Evolutionary conservation across 768 basidiomycete genomes (phyloP), one percentile per base, ranked within the genome.

Genomic region (Lactarius vividus): DNA sequence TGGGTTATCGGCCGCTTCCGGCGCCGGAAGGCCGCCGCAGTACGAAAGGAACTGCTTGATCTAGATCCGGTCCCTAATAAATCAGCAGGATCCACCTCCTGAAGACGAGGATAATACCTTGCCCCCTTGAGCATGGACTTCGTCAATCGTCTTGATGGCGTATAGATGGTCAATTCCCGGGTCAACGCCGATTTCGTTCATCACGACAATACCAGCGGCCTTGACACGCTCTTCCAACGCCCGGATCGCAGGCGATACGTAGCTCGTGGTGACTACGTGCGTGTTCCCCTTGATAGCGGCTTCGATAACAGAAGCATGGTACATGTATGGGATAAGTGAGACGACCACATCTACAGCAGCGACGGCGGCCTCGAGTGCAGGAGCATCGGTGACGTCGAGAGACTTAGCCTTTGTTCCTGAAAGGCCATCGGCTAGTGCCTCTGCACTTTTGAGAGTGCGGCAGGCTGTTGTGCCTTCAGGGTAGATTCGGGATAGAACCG

Each of bases 181-280:
- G 77, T 98, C 96, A 52, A 99, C 84, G 59, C 97, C 97, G 72
- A 99, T 92, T 80, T 99, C 97, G 78, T 99, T 99, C 84, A 98
- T 82, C 69, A 98, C 92, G 60, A 94, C 82, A 72, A 98, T 93
- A 6, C 95, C 96, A 1, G 96, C 95, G 63, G 87, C 84, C 79
- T 89, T 90, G 62, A 83, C 91, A 58, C 85, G 87, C 57, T 82
- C 84, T 68, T 98, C 89, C 42, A 98, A 85, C 67, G 85, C 95
- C 64, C 84, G 87, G 87, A 98, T 96, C 9, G 89, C 90, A 23
- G 91, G 92, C 57, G 89, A 94, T 74, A 98, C 88, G 75, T 99
- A 98, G 66, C 89, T 92, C 28, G 97, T 98, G 44, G 97, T 98
- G 71, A 99, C 94, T 42, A 98, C 95, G 75, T 97, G 81, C 35